These are phyloP conservation scores for Magnaporthales sp. DNA, from an alignment of 2,329 filamentous ascomycete genomes.

Conservation along the genomic window DNA sequence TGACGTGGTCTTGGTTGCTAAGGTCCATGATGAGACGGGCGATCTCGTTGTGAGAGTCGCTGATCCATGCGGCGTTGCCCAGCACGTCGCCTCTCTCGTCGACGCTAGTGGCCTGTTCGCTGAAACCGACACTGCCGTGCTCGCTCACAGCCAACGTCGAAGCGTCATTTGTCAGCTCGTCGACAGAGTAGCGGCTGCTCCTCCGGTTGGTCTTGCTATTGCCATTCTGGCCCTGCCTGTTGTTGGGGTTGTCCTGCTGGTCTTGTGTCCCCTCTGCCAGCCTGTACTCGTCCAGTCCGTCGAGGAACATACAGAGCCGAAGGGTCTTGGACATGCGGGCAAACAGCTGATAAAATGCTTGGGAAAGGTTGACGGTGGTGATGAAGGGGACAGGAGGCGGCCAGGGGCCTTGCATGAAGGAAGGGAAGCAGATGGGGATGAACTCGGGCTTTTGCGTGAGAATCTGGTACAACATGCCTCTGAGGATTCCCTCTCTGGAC, in stretches of 20 bases:
- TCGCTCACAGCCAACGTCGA: background rate
- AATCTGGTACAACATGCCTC: background rate
- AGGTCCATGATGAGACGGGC: background rate
- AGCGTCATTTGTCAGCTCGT: background rate
- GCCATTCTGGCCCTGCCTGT: background rate
- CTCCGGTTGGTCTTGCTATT: background rate
- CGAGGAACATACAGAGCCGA: background rate
- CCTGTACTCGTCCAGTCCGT: background rate
- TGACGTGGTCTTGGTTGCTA: background rate
- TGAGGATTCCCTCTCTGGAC: background rate
- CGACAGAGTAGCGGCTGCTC: conserved; percentile 1
- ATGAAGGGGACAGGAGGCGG: background rate
- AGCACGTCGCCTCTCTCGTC: background rate
- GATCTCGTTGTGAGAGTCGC: background rate
- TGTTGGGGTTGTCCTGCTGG: background rate
- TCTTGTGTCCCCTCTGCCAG: background rate
- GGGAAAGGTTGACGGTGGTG: background rate
- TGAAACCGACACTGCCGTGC: background rate
- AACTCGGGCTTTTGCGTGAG: background rate
- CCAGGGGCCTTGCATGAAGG: background rate
- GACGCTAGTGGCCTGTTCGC: background rate
- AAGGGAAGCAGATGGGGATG: background rate
- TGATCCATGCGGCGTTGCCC: background rate
- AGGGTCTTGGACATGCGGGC: background rate
- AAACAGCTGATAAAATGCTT: background rate